Base-by-base conservation (phyloP, 148 eudicot species). In the Salicornia ramosissima region DNA sequence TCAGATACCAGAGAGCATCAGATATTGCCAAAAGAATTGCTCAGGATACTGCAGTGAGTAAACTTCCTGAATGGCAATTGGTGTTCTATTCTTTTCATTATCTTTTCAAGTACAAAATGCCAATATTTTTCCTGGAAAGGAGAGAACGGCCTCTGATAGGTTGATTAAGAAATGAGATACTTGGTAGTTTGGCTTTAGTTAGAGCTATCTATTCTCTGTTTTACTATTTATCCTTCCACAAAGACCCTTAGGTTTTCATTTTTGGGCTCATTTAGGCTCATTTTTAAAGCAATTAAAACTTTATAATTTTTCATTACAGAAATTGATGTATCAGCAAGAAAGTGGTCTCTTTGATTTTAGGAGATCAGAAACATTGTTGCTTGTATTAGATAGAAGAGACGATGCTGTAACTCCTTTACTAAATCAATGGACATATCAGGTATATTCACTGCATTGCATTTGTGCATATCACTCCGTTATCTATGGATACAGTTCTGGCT, bases 351-450 rank as follows among this genome's bases (percentile, higher is more conserved):
- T 93, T 82, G 98, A 93, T 81, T 93, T 93, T 79, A 84, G 98
- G 75, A 85, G 95, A 79, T 76, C 84, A 16, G 96, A 93, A 76
- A 77, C 98, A 1, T 75, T 90, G 83, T 81, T 93, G 84, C 83
- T 93, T 64, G 79, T 93, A 62, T 70, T 93, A 68, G 98, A 93
- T 76, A 83, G 98, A 76, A 82, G 98, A 71, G 98, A 90, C 73
- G 98, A 93, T 74, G 96, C 98, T 71, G 98, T 93, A 62, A 93
- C 95, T 73, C 95, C 98, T 25, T 80, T 93, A 78, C 87, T 93
- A 53, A 93, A 90, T 75, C 98, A 93, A 68, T 93, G 98, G 98
- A 93, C 98, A 11, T 93, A 93, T 75, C 98, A 93, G 98, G 98
- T 93, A 76, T 36, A 36, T 36, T 3, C 40, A 3, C 40, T 36